These are phyloP conservation scores for Puccinia polysora DNA, from an alignment of 1,284 basidiomycete genomes.

Conservation along the genomic window DNA sequence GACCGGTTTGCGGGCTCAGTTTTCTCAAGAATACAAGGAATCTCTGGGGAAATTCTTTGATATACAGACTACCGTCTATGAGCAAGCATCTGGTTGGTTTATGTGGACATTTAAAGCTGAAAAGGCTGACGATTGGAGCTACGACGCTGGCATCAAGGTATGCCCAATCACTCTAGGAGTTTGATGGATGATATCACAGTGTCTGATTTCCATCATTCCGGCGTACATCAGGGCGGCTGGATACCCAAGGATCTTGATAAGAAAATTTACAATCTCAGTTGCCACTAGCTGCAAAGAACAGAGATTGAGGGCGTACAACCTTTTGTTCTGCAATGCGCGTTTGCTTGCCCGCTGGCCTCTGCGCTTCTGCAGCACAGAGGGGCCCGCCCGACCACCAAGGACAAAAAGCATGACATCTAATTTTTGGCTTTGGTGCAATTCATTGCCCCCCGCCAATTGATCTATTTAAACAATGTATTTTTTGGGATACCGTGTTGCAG, in stretches of 20 bases:
- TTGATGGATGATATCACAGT: background rate
- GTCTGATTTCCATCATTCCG: background rate
- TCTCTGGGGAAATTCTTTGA: slow-evolving; percentile 80
- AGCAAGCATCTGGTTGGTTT: slow-evolving; percentile 67
- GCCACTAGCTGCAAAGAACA: too few relatives aligned
- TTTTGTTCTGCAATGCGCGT: too few relatives aligned
- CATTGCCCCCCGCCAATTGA: too few relatives aligned
- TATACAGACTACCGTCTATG: slow-evolving; percentile 60
- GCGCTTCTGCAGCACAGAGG: too few relatives aligned
- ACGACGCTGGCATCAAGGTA: slow-evolving; percentile 51
- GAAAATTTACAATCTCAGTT: background rate
- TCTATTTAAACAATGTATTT: too few relatives aligned
- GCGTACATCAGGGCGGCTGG: slow-evolving; percentile 61
- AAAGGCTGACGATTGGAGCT: slow-evolving; percentile 51
- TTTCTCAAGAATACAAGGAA: slow-evolving; percentile 71
- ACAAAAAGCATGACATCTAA: too few relatives aligned
- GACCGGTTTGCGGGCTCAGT: slow-evolving; percentile 67
- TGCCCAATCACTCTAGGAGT: background rate
- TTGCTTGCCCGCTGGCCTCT: too few relatives aligned
- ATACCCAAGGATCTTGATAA: slow-evolving; percentile 60
- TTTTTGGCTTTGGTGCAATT: too few relatives aligned
- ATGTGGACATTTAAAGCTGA: slow-evolving; percentile 77
- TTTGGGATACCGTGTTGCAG: too few relatives aligned
- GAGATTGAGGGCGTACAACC: too few relatives aligned
- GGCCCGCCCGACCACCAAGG: too few relatives aligned